These are phyloP conservation scores for Casuarina cunninghamiana DNA, from an alignment of 306 rosid species.

Conservation along the genomic window DNA sequence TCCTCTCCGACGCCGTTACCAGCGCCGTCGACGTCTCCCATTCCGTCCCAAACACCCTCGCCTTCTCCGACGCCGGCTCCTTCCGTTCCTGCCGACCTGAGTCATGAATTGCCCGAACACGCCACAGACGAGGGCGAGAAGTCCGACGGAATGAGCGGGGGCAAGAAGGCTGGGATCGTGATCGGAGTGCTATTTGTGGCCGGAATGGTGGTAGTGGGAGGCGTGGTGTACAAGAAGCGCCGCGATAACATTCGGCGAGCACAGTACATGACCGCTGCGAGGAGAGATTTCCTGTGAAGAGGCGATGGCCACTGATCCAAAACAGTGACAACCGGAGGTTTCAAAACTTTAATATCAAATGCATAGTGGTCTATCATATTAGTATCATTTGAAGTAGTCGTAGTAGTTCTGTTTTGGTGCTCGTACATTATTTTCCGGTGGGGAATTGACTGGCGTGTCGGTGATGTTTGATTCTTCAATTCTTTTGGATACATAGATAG, in stretches of 20 bases:
- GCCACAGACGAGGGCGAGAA: neutral
- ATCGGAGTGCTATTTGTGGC: slow-evolving; percentile 56
- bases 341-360: neutral
- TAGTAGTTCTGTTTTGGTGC: no score
- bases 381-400: no score
- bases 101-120: slow-evolving; percentile 11
- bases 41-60: neutral
- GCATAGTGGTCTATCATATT: neutral
- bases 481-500: no score
- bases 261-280: slow-evolving; percentile 45
- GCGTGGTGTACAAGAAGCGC: slow-evolving; percentile 70
- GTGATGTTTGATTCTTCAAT: no score
- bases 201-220: slow-evolving; percentile 48
- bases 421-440: no score
- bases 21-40: slow-evolving; percentile 11
- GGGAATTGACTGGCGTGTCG: no score
- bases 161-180: slow-evolving; percentile 75
- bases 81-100: neutral
- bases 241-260: slow-evolving; percentile 65
- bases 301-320: neutral
- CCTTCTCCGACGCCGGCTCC: slow-evolving; percentile 26
- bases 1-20: slow-evolving; percentile 45
- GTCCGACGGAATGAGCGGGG: slow-evolving; percentile 56
- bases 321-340: neutral
- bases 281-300: slow-evolving; percentile 65